Base-by-base conservation (phyloP, 164 flowering plant species). In the Macadamia tetraphylla region DNA sequence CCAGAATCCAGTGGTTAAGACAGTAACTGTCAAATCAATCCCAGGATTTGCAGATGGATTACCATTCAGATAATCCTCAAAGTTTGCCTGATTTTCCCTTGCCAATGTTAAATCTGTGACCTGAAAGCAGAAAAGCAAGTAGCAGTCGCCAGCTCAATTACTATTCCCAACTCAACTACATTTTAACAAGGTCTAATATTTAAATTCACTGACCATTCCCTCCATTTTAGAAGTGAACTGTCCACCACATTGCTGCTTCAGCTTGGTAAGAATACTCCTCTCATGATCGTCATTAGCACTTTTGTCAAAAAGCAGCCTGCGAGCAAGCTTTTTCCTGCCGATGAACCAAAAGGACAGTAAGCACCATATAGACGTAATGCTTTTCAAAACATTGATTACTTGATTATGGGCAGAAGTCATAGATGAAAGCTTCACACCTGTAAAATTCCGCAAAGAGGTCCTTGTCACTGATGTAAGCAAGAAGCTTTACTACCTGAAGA, bases 171-270 rank as follows among this genome's bases (percentile, higher is more conserved):
- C n/a, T 3, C 6, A 60, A 31, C 31, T 40, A 40, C 30, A 65
- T 14, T 17, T 70, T 57, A 51, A 55, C 9, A 67, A 29, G 49
- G 17, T 14, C 62, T 29, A 18, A 64, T 48, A 15, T 17, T 60
- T 5, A 56, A 60, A 0, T 63, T 35, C 3, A 77, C 87, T 73
- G 3, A 90, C 98, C 98, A 91, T 93, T 31, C 98, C 94, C 83
- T 93, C 98, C 98, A 93, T 93, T 81, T 91, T 93, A 29, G 98
- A 93, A 13, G 98, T 93, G 77, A 93, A 93, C 81, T 93, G 98
- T 58, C 96, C 94, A 73, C 98, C 98, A 75, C 89, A 91, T 74
- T 93, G 98, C 78, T 91, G 95, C 79, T 93, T 93, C 81, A 93
- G 69, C 76, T 93, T 93, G 51, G 98, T 84, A 76, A 93, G 61